Evolutionary conservation across 1,284 basidiomycete genomes (phyloP), one percentile per base, ranked within the genome.

Genomic region (Paramarasmius palmivorus): DNA sequence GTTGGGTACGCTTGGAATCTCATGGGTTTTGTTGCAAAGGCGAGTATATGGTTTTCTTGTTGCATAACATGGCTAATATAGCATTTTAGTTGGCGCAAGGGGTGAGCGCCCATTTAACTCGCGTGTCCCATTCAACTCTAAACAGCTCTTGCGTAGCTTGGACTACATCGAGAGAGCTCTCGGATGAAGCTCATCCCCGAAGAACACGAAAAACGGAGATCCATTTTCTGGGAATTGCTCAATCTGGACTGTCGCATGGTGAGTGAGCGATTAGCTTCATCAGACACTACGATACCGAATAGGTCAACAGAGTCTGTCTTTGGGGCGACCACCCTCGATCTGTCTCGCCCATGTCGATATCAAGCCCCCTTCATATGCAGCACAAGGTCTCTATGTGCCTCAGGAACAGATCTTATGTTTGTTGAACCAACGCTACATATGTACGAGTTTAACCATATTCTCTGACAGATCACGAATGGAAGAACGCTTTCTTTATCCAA

Each of bases 211-310:
- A 78, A 79, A 61, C 81, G 88, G 48, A 77, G 86, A 44, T 80
- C 81, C 53, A 77, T 90, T 44, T 84, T 90, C 65, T 90, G 87
- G 83, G 87, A 90, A 64, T 70, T 90, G 52, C 76, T 87, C 55
- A 86, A 86, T 59, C 76, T 90, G 64, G 87, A 90, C 59, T 85
- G 84, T 53, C 82, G 88, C 61, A 84, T 90, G 81, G 87, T 89
- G 63, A 58, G 74, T 67, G 20, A 12, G 8, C 8, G 17, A 52
- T 46, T 53, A 52, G 10, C 55, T 10, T 37, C 23, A 23, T 34
- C 9, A 37, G 25, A 22, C 41, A 36, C 42, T 12, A 54, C 41
- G 41, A 36, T 44, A 39, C 26, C 17, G 38, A 45, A 32, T 25
- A 25, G 50, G 35, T 19, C 37, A 37, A 53, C 55, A 88, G 88